A percentile compares a stretch with the other conserved stretches of the same genome.
phyloP scores from a whole-genome alignment of 495 filamentous ascomycete species.

The Lepidopterella palustris region DNA sequence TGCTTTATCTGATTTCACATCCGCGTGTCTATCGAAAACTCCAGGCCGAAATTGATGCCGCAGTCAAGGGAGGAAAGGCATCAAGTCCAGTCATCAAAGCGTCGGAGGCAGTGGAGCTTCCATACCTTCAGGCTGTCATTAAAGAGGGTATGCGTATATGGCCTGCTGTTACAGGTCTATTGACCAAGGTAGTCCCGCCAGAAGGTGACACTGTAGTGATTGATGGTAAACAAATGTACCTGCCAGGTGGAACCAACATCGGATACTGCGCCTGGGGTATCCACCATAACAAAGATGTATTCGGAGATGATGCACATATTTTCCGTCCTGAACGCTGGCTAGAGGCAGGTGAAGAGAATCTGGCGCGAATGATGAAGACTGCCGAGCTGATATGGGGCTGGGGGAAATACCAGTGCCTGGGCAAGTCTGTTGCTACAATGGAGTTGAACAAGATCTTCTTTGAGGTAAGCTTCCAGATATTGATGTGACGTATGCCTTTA shows the following conservation, averaged over 20 bases:
- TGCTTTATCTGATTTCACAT: constrained; percentile 17
- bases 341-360: constrained; percentile 13
- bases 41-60: constrained; percentile 20
- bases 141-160: constrained; percentile 28
- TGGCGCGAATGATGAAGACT: constrained; percentile 14
- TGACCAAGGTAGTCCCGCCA: constrained; percentile 43
- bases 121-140: constrained; percentile 31
- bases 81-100: constrained; percentile 3
- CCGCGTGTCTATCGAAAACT: constrained; percentile 17
- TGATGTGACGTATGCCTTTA: too few species aligned
- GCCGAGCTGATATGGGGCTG: constrained; percentile 34
- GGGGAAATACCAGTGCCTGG: constrained; percentile 38
- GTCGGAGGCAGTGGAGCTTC: constrained; percentile 10
- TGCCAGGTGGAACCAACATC: constrained; percentile 49
- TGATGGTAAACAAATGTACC: constrained; percentile 32
- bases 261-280: constrained; percentile 38
- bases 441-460: constrained; percentile 51
- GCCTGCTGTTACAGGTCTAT: constrained; percentile 30
- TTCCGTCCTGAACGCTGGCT: constrained; percentile 36
- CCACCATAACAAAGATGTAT: constrained; percentile 16
- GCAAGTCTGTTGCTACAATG: constrained; percentile 36
- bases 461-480: constrained; percentile 42
- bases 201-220: constrained; percentile 44
- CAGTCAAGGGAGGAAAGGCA: constrained; percentile 3
- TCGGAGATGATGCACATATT: constrained; percentile 24